These are phyloP conservation scores for Leccinum truebloodii DNA, from an alignment of 768 basidiomycete genomes.

Conservation along the genomic window DNA sequence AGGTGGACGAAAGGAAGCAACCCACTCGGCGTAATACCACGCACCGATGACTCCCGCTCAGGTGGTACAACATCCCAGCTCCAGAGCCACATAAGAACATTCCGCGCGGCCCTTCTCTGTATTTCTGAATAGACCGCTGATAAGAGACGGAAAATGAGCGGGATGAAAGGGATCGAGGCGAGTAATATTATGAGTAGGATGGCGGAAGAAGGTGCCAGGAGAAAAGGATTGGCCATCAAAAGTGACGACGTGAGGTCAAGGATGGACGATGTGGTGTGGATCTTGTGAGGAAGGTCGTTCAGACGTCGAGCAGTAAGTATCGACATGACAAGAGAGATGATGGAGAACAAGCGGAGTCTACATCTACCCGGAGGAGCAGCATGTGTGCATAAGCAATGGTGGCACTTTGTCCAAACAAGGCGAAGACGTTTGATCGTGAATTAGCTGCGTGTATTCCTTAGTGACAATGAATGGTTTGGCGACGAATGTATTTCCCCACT, in stretches of 20 bases:
- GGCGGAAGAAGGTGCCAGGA: conserved; percentile 65
- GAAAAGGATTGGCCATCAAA: conserved; percentile 69
- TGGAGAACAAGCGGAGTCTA: conserved; percentile 62
- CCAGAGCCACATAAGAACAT: conserved; percentile 66
- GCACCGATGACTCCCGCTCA: conserved; percentile 84
- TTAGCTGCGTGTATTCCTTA: conserved; percentile 87
- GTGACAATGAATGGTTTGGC: conserved; percentile 84
- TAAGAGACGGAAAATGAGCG: conserved; percentile 74
- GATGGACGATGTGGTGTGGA: conserved; percentile 63
- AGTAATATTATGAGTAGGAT: conserved; percentile 47
- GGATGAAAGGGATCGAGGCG: conserved; percentile 75
- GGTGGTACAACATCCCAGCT: conserved; percentile 73
- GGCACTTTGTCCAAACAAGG: conserved; percentile 91
- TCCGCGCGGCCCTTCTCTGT: conserved; percentile 40
- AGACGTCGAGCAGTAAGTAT: conserved; percentile 72
- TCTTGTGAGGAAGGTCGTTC: conserved; percentile 65
- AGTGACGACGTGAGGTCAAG: conserved; percentile 65
- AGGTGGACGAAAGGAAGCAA: not conserved
- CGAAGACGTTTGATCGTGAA: conserved; percentile 95
- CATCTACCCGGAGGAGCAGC: conserved; percentile 56
- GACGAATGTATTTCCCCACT: conserved; percentile 94
- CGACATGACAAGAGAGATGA: conserved; percentile 71
- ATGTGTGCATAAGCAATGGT: conserved; percentile 72
- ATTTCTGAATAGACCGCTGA: conserved; percentile 60
- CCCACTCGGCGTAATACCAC: conserved; percentile 84